These are phyloP conservation scores for Erythrophleum ivorense DNA, from an alignment of 331 rosid genomes.

Conservation along the genomic window DNA sequence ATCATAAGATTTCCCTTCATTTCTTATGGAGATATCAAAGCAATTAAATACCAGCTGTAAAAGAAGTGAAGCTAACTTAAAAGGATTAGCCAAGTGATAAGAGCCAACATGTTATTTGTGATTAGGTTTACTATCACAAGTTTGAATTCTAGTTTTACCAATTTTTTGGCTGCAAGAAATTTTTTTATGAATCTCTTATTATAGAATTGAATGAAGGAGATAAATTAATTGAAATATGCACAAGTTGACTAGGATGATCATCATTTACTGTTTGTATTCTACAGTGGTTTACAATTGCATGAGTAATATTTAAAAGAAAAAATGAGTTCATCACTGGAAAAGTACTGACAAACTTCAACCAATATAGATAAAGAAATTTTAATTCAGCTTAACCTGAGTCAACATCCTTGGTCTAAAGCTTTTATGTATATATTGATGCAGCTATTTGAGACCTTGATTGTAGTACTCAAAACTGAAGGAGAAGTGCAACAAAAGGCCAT, in stretches of 20 bases:
- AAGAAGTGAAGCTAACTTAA: neutral
- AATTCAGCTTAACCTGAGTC: neutral
- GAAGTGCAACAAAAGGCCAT: slow-evolving; percentile 34
- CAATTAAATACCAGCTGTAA: neutral
- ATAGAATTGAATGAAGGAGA: too few relatives aligned
- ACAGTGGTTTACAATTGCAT: too few relatives aligned
- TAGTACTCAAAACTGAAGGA: slow-evolving; percentile 31
- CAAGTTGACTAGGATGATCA: too few relatives aligned
- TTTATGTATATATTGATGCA: neutral
- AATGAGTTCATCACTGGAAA: neutral
- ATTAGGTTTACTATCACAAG: too few relatives aligned
- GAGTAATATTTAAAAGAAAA: too few relatives aligned
- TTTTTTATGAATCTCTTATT: too few relatives aligned
- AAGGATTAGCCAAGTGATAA: neutral
- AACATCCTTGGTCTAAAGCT: neutral
- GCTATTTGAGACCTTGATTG: neutral
- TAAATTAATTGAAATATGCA: too few relatives aligned
- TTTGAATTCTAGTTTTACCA: too few relatives aligned
- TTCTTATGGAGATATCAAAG: neutral
- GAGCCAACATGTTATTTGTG: neutral
- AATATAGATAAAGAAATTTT: neutral
- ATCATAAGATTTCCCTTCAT: neutral
- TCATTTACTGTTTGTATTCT: too few relatives aligned
- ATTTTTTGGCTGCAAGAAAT: too few relatives aligned
- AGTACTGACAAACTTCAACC: neutral